phyloP scores from a whole-genome alignment of 805 yeast genomes.

The Cyberlindnera veronae region DNA sequence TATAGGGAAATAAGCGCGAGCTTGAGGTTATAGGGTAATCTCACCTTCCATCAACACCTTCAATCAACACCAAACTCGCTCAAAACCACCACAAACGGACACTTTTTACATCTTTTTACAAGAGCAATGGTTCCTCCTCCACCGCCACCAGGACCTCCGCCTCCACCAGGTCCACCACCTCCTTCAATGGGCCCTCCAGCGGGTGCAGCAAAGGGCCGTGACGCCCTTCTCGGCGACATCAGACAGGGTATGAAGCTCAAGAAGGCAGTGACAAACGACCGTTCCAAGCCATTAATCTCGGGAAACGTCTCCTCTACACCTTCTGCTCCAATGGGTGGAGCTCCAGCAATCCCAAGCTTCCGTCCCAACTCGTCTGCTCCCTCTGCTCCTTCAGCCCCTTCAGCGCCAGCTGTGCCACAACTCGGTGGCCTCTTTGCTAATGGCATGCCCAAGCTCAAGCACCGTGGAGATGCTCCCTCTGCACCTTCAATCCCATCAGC shows the following conservation, averaged over 20 bases:
- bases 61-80: not conserved
- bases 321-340: conserved; percentile 6
- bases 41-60: not conserved
- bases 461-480: conserved; percentile 11
- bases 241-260: conserved; percentile 62
- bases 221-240: conserved; percentile 75
- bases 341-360: conserved; percentile 14
- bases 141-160: conserved; percentile 49
- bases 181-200: conserved; percentile 47
- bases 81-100: not conserved
- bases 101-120: too few species aligned
- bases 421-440: conserved; percentile 25
- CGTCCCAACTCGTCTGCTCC: conserved; percentile 14
- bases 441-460: conserved; percentile 26
- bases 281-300: conserved; percentile 57
- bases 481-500: conserved; percentile 8
- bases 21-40: too few species aligned
- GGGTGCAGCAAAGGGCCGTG: conserved; percentile 47
- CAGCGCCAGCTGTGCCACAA: conserved; percentile 21
- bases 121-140: too few species aligned
- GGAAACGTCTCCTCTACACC: conserved; percentile 28
- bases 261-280: conserved; percentile 60
- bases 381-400: conserved; percentile 19
- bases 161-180: conserved; percentile 63
- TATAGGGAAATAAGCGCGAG: not conserved